Evolutionary conservation across 2,329 filamentous ascomycete species (phyloP), one percentile per base, ranked within the genome.

Genomic region (Lachnellula occidentalis): DNA sequence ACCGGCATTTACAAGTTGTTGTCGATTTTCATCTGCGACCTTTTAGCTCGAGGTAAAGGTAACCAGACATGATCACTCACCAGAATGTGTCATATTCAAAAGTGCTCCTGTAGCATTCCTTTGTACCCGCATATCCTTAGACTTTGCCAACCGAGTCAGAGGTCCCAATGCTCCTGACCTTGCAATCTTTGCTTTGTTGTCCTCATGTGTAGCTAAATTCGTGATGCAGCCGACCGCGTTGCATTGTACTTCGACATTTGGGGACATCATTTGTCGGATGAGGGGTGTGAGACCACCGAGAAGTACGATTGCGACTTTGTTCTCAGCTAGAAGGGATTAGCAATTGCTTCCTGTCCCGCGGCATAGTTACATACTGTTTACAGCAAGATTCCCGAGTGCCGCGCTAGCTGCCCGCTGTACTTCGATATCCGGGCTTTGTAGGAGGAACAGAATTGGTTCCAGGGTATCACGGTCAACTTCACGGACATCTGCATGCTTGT

Each of bases 181-280:
- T 63, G 94, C 94, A 71, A 99, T 99, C 76, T 95, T 96, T 55
- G 94, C 92, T 76, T 99, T 99, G 76, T 99, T 99, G 65, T 97
- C 94, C 74, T 99, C 94, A 68, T 99, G 94, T 2, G 94, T 99
- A 52, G 94, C 94, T 54, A 99, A 76, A 70, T 99, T 99, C 45
- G 94, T 99, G 71, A 99, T 99, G 76, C 94, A 99, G 50, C 94
- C 94, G 58, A 99, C 94, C 43, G 94, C 94, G 72, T 99, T 99
- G 78, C 94, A 99, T 74, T 99, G 94, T 24, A 99, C 94, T 71
- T 99, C 94, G 64, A 99, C 94, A 66, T 99, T 99, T 46, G 87
- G 83, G 54, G 92, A 97, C 75, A 95, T 90, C 94, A 99, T 99
- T 74, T 99, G 94, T 62, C 90, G 87, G 73, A 97, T 99, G 57